Evolutionary conservation across 345 rosid species (phyloP).

Genomic region (Aurinia saxatilis): DNA sequence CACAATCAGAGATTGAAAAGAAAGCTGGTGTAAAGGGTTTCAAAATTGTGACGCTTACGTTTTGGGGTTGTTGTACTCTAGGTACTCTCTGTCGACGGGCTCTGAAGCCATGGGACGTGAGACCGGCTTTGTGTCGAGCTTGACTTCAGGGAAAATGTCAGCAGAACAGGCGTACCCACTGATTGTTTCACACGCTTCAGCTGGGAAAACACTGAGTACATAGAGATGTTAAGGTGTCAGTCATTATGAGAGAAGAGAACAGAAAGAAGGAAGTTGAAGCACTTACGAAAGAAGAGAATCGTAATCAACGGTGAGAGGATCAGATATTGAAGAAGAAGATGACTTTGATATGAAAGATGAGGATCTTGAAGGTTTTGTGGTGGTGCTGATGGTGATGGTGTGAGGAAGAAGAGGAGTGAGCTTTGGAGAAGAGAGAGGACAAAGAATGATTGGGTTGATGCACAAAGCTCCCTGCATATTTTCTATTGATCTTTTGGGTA

Average conservation of each 20-base stretch:
- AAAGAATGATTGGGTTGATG: slow-evolving; percentile 20
- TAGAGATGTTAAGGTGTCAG: neutral
- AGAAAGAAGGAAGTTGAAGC: neutral
- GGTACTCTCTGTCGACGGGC: slow-evolving; percentile 58
- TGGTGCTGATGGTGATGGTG: neutral
- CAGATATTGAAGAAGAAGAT: slow-evolving; percentile 29
- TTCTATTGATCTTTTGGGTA: neutral
- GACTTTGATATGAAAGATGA: slow-evolving; percentile 12
- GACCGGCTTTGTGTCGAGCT: slow-evolving; percentile 39
- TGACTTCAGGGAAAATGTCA: slow-evolving; percentile 58
- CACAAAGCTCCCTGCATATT: slow-evolving; percentile 19
- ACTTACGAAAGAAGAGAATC: slow-evolving; percentile 46
- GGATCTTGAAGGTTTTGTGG: slow-evolving; percentile 17
- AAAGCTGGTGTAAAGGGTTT: neutral
- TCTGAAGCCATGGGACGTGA: slow-evolving; percentile 33
- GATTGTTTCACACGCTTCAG: slow-evolving; percentile 69
- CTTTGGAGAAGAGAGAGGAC: slow-evolving; percentile 23
- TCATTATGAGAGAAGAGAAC: neutral
- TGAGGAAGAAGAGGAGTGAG: slow-evolving; percentile 14
- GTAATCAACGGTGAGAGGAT: slow-evolving; percentile 41
- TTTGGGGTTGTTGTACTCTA: slow-evolving; percentile 53
- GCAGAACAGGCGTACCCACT: slow-evolving; percentile 71
- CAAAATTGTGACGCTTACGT: slow-evolving; percentile 35
- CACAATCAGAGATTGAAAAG: neutral
- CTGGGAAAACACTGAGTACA: slow-evolving; percentile 60